A percentile compares a stretch with the other conserved stretches of the same genome.
These are phyloP conservation scores for Chaetomidium leptoderma DNA, from an alignment of 495 filamentous ascomycete genomes.

Conservation along the genomic window DNA sequence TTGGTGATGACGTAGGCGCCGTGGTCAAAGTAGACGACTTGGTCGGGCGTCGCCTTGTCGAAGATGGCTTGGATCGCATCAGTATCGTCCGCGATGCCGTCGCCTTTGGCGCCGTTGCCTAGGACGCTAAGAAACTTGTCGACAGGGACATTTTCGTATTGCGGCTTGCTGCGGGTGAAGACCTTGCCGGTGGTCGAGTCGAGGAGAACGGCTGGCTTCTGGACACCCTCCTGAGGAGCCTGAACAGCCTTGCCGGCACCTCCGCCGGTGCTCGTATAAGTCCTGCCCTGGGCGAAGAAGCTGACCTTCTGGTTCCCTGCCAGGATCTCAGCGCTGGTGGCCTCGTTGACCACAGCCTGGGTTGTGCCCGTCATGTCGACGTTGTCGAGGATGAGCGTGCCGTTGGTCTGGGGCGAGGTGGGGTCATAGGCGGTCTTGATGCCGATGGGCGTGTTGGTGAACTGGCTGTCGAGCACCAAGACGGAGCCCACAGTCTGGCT, in stretches of 20 bases:
- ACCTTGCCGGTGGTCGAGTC: conserved; percentile 47
- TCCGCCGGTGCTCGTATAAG: conserved; percentile 50
- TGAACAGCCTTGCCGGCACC: conserved; percentile 47
- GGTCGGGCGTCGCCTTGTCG: conserved; percentile 53
- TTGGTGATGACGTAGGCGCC: conserved; percentile 81
- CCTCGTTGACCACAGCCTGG: conserved; percentile 50
- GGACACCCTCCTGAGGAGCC: conserved; percentile 43
- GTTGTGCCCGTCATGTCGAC: conserved; percentile 63
- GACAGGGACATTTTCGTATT: conserved; percentile 60
- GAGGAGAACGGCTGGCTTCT: conserved; percentile 58
- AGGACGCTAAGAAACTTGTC: conserved; percentile 71
- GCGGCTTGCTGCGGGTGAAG: conserved; percentile 67
- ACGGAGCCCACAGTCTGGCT: conserved; percentile 75
- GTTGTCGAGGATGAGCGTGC: conserved; percentile 80
- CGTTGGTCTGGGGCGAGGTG: conserved; percentile 62
- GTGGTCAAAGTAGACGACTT: conserved; percentile 88
- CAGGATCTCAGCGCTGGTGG: conserved; percentile 59
- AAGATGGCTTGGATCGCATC: conserved; percentile 66
- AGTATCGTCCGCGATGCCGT: conserved; percentile 66
- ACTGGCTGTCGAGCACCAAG: conserved; percentile 71
- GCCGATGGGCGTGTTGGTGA: conserved; percentile 68
- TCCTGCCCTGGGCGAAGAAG: conserved; percentile 71
- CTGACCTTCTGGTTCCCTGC: conserved; percentile 64
- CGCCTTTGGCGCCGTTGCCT: conserved; percentile 72
- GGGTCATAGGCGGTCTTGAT: conserved; percentile 68